phyloP scores from a whole-genome alignment of 2,329 filamentous ascomycete species.

The Aspergillus flavus region DNA sequence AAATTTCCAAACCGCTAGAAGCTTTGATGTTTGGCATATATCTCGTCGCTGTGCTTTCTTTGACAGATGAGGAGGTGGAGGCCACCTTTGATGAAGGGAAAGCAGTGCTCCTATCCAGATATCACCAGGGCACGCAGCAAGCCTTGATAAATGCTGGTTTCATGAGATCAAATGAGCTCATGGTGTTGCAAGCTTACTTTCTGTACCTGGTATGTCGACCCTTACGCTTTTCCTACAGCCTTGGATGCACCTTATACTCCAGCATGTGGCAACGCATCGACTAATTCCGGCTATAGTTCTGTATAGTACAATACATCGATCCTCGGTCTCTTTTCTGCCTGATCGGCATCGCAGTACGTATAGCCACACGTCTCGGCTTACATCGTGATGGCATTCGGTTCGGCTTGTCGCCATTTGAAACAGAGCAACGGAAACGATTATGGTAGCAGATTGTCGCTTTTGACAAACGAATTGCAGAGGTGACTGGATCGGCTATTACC shows the following conservation, averaged over 20 bases:
- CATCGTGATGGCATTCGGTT: constrained; percentile 61
- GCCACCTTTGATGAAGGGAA: constrained; percentile 33
- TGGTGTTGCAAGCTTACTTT: constrained; percentile 54
- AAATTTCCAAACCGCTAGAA: constrained; percentile 36
- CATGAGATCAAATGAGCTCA: constrained; percentile 35
- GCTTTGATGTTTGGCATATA: constrained; percentile 65
- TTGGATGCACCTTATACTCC: too few species aligned
- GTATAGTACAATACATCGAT: constrained; percentile 37
- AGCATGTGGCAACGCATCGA: neutral
- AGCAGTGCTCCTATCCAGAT: constrained; percentile 36
- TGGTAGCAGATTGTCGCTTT: constrained; percentile 72
- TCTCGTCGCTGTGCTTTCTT: constrained; percentile 57
- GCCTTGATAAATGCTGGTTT: constrained; percentile 47
- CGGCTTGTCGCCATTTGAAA: constrained; percentile 55
- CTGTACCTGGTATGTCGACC: constrained; percentile 52
- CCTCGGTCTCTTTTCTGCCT: constrained; percentile 56
- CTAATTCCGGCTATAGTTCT: constrained; percentile 6
- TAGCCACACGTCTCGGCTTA: constrained; percentile 65
- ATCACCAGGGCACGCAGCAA: constrained; percentile 46
- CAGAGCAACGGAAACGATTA: constrained; percentile 66
- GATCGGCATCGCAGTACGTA: constrained; percentile 48
- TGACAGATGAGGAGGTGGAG: constrained; percentile 58
- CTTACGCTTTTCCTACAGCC: neutral
- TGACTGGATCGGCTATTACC: constrained; percentile 53
- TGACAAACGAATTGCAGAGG: constrained; percentile 68